A percentile compares a stretch with the other conserved stretches of the same genome.
Evolutionary conservation across 2,329 filamentous ascomycete species (phyloP).

Genomic region (Calycina herbarum): DNA sequence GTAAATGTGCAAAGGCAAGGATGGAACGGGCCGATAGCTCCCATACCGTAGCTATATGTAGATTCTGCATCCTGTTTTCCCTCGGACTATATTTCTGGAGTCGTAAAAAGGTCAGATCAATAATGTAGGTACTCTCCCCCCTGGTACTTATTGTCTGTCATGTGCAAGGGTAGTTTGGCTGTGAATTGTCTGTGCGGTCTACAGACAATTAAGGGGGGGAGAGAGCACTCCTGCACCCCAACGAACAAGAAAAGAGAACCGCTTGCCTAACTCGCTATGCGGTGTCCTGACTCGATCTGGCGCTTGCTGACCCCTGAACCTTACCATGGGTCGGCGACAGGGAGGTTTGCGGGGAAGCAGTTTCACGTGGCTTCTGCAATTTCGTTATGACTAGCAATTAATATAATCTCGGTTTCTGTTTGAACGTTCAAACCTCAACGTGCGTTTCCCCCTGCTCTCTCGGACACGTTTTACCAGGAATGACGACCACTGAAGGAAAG

Average conservation of each 20-base stretch:
- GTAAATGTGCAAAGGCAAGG: background rate
- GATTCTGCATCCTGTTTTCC: background rate
- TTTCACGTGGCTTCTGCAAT: slow-evolving; percentile 4
- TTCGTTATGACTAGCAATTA: slow-evolving; percentile 6
- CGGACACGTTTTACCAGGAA: slow-evolving; percentile 4
- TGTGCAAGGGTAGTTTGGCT: too few relatives aligned
- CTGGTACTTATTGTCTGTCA: too few relatives aligned
- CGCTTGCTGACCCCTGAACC: background rate
- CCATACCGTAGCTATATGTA: background rate
- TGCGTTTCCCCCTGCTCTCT: background rate
- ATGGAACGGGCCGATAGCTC: slow-evolving; percentile 1
- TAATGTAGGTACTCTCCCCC: background rate
- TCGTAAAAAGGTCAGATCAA: background rate
- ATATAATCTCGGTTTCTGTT: slow-evolving; percentile 7
- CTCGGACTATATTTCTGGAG: background rate
- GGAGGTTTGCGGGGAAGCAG: slow-evolving; percentile 6
- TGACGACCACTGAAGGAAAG: background rate
- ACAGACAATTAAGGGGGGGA: too few relatives aligned
- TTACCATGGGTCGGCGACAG: background rate
- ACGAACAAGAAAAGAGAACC: background rate
- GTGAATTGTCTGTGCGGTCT: too few relatives aligned
- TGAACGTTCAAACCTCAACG: background rate
- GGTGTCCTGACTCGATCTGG: slow-evolving; percentile 5
- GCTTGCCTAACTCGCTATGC: slow-evolving; percentile 4
- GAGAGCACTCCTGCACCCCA: background rate